Base-by-base conservation (phyloP, 1,284 basidiomycete species). In the Trametes sp. region DNA sequence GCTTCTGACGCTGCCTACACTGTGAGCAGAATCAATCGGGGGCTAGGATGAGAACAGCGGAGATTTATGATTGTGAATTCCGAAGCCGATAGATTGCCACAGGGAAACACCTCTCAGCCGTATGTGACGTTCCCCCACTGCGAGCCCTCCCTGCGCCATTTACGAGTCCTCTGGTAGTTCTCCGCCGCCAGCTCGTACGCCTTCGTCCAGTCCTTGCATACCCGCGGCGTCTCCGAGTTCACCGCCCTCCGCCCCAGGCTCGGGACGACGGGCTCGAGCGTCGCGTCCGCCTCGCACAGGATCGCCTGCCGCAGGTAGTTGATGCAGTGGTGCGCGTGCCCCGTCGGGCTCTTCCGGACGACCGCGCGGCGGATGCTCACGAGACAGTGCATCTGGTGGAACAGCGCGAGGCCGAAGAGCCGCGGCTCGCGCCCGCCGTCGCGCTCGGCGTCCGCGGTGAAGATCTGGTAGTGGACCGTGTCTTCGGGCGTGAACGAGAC, bases 311-410 rank as follows among this genome's bases (percentile, higher is more conserved):
- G 74, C 36, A 84, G 66, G 65, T 81, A 81, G 62, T 79, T 80
- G 58, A 80, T 74, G 69, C 81, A 82, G 67, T 82, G 82, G 57
- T 79, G 73, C 14, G 81, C 70, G 69, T 82, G 81, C 21, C 59
- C 58, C 26, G 59, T 53, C 11, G 61, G 59, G 13, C 59, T 65
- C 57, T 28, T 57, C 36, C n/a, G 59, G 46, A 44, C 52, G 52
- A 54, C 57, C 57, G 55, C 66, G 57, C 23, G 42, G 52, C 68
- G 44, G 71, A 60, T 35, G 67, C 70, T 8, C 49, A 51, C 41
- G 26, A 76, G 61, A 58, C 76, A 77, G 52, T 76, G 76, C 36
- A 77, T 59, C 66, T 76, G 64, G 69, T 77, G 74, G 61, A 73
- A 76, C 69, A 75, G 73, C 26, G 72, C 60, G 23, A 74, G 51